phyloP scores from a whole-genome alignment of 306 rosid genomes.

The Vigna radiata region DNA sequence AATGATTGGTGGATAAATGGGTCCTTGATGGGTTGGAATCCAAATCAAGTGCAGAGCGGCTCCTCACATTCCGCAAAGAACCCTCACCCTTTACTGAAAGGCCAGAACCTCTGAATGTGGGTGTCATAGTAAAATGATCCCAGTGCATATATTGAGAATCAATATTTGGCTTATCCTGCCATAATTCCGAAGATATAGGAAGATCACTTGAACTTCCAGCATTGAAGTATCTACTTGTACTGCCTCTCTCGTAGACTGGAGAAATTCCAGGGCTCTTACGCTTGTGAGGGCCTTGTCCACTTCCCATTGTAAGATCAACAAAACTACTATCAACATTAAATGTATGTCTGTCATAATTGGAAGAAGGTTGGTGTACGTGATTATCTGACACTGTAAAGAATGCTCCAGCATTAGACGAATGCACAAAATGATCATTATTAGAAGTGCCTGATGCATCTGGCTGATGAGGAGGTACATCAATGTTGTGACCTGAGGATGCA shows the following conservation, averaged over 20 bases:
- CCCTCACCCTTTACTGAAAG: slow-evolving; percentile 75
- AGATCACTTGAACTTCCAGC: slow-evolving; percentile 73
- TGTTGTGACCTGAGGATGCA: slow-evolving; percentile 61
- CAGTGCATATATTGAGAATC: slow-evolving; percentile 77
- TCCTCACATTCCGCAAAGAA: slow-evolving; percentile 81
- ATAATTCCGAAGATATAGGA: slow-evolving; percentile 64
- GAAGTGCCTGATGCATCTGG: slow-evolving; percentile 70
- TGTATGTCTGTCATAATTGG: slow-evolving; percentile 68
- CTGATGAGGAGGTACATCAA: slow-evolving; percentile 65
- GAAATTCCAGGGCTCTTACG: slow-evolving; percentile 86
- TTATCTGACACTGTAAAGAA: slow-evolving; percentile 59
- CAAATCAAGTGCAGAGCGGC: slow-evolving; percentile 76
- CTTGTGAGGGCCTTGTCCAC: slow-evolving; percentile 78
- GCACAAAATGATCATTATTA: slow-evolving; percentile 68
- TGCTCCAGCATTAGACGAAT: slow-evolving; percentile 61
- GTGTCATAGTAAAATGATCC: slow-evolving; percentile 66
- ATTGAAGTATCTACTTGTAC: slow-evolving; percentile 67
- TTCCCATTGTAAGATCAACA: slow-evolving; percentile 76
- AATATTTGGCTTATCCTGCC: slow-evolving; percentile 67
- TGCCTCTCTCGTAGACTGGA: slow-evolving; percentile 74
- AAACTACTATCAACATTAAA: slow-evolving; percentile 71
- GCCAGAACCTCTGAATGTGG: slow-evolving; percentile 69
- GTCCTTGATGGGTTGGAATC: slow-evolving; percentile 71
- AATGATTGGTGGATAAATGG: slow-evolving; percentile 60
- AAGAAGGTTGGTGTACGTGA: slow-evolving; percentile 62